Evolutionary conservation across 1,284 basidiomycete genomes (phyloP).

Genomic region (Somion occarium): DNA sequence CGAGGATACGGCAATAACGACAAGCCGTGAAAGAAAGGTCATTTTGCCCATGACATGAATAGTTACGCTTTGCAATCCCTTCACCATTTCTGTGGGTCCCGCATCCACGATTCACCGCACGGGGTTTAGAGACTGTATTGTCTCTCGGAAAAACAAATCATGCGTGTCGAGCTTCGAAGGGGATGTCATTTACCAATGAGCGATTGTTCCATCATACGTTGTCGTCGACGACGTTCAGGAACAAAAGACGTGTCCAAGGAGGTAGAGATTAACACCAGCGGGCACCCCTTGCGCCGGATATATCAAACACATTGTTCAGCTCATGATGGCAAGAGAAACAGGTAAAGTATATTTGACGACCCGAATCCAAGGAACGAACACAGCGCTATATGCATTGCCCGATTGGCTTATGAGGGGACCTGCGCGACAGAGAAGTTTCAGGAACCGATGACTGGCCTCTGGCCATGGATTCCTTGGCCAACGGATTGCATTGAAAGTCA

Average conservation of each 20-base stretch:
- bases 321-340: background rate
- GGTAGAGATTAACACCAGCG: background rate
- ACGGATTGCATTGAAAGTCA: no score
- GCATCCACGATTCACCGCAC: background rate
- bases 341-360: background rate
- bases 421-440: background rate
- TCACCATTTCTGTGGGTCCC: slow-evolving; percentile 1
- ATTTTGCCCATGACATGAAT: background rate
- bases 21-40: no score
- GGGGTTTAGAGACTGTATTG: background rate
- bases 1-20: no score
- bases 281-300: background rate
- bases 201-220: background rate
- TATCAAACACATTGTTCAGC: background rate
- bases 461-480: no score
- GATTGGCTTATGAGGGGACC: background rate
- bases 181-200: background rate
- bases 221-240: background rate
- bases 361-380: background rate
- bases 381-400: background rate
- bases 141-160: background rate
- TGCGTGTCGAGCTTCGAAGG: background rate
- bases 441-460: slow-evolving; percentile 1
- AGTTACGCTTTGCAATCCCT: background rate
- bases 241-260: background rate